These are phyloP conservation scores for Ustilago cynodontis DNA, from an alignment of 1,284 basidiomycete genomes.

Conservation along the genomic window DNA sequence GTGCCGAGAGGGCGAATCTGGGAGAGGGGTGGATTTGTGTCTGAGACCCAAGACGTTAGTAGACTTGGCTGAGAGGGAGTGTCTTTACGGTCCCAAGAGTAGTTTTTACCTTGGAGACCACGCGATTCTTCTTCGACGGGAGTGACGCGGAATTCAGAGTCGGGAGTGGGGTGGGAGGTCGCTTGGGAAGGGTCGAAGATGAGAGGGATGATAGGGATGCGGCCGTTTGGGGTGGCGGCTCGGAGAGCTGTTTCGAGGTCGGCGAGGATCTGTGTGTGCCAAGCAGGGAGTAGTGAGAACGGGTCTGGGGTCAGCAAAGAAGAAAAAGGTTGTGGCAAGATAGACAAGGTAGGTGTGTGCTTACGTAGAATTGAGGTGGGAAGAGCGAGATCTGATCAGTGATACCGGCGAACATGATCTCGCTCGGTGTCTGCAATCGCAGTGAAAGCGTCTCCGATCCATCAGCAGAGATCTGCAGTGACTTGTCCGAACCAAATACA, in stretches of 20 bases:
- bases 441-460: conserved; percentile 59
- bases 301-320: background rate
- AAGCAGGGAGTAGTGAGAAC: background rate
- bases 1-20: conserved; percentile 33
- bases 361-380: conserved; percentile 62
- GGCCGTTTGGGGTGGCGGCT: conserved; percentile 4
- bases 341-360: background rate
- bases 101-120: conserved; percentile 45
- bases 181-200: conserved; percentile 47
- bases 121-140: conserved; percentile 59
- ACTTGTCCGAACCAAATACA: conserved; percentile 42
- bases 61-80: background rate
- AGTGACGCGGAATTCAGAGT: conserved; percentile 47
- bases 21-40: conserved; percentile 41
- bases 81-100: conserved; percentile 57
- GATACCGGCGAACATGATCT: conserved; percentile 54
- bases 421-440: conserved; percentile 43
- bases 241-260: conserved; percentile 52
- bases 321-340: background rate
- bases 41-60: conserved; percentile 38
- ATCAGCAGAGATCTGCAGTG: conserved; percentile 54
- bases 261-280: conserved; percentile 35
- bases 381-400: conserved; percentile 59
- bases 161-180: conserved; percentile 18
- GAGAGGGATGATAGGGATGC: conserved; percentile 39